Evolutionary conservation across 805 yeast genomes (phyloP), one percentile per base, ranked within the genome.

Genomic region (Candida tibetensis): DNA sequence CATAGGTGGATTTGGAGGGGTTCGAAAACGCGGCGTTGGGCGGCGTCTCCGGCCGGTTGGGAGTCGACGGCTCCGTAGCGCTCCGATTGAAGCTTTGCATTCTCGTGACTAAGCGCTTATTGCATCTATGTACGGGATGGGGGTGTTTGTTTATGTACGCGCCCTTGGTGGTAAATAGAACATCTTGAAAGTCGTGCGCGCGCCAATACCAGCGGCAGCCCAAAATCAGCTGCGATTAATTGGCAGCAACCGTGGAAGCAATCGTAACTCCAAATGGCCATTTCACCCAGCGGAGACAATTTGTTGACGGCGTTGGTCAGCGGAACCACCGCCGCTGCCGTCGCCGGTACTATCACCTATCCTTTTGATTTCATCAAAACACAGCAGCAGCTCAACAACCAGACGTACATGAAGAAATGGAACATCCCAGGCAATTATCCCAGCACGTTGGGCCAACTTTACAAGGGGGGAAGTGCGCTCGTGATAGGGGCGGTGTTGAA

Each of bases 291-390:
- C 14, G 39, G 42, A 19, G 62, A 57, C 12, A 76, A 69, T 38
- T 58, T 80, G 21, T 55, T 79, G 17, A 76, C 83, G 3, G 84
- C 85, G 0, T 64, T 77, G 45, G 65, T 77, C 6, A 73, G 82
- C 2, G 85, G 84, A 18, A 68, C 77, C 15, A 70, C 77, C 1
- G 83, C 90, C 0, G 82, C 85, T 0, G 69, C 81, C 1, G 71
- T 75, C 1, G 77, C 82, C 22, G 77, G 87, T 0, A 74, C 82
- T 0, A 44, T 81, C 17, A 77, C 86, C 0, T 83, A 81, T 49
- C 91, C 93, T 0, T 76, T 84, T 45, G 93, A 84, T 51, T 82
- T 74, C 48, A 57, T 80, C 36, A 84, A 84, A 55, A 81, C 87
- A 0, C 76, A 76, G 14, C 62, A 75, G 19, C 91, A 84, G 51